Evolutionary conservation across 179 eudicot species (phyloP).

Genomic region (Corrigiola litoralis): DNA sequence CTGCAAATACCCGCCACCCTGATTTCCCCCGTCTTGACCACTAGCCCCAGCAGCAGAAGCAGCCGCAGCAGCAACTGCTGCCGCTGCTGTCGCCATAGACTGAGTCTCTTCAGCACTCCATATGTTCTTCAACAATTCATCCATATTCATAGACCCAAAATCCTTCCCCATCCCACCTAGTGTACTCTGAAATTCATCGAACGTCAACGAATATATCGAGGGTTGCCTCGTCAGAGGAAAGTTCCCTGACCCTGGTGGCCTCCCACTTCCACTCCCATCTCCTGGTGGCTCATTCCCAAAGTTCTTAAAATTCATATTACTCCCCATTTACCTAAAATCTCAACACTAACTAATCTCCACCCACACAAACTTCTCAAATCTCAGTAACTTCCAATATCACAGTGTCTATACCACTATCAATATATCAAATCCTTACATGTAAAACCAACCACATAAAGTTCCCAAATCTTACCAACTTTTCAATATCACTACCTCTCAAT

Average conservation of each 20-base stretch:
- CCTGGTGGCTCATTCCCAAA: conserved; percentile 41
- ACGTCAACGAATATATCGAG: conserved; percentile 71
- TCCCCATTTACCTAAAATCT: conserved; percentile 41
- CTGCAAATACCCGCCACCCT: conserved; percentile 52
- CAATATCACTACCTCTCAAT: conserved; percentile 6
- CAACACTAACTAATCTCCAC: neutral
- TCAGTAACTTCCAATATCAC: neutral
- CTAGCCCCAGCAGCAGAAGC: conserved; percentile 20
- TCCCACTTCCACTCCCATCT: conserved; percentile 48
- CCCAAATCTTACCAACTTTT: neutral
- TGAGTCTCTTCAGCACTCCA: conserved; percentile 92
- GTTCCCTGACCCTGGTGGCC: conserved; percentile 53
- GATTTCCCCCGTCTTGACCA: conserved; percentile 31
- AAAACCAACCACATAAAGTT: no score
- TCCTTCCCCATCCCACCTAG: conserved; percentile 64
- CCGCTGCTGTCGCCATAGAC: conserved; percentile 33
- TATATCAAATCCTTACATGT: conserved; percentile 4
- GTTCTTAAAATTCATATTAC: conserved; percentile 59
- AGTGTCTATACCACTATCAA: neutral
- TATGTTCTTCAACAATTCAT: conserved; percentile 78
- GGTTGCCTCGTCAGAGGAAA: conserved; percentile 69
- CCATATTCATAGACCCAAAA: conserved; percentile 98
- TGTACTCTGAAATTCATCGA: conserved; percentile 78
- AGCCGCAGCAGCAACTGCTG: conserved; percentile 17
- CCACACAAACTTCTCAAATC: conserved; percentile 1